Conservation (phyloP, 2,329 filamentous ascomycete species). For the Beauveria sp. region DNA sequence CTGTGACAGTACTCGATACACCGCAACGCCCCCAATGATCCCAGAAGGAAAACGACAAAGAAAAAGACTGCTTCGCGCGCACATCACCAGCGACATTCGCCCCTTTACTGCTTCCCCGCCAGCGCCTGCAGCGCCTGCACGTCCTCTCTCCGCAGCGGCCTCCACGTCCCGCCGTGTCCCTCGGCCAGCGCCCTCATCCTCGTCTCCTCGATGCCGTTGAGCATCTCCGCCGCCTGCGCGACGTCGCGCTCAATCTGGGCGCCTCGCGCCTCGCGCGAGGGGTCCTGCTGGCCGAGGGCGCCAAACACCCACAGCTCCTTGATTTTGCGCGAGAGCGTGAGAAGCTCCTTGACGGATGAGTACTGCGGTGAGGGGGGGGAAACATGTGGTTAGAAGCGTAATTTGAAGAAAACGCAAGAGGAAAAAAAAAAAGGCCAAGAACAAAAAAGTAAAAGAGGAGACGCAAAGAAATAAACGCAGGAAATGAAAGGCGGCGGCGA, state of each 20-base stretch:
- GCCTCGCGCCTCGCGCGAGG: slow-evolving; percentile 27
- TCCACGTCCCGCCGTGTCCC: slow-evolving; percentile 30
- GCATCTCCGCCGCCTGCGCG: slow-evolving; percentile 25
- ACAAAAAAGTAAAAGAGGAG: background rate
- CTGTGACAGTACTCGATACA: background rate
- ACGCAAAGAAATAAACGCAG: background rate
- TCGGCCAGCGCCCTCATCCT: slow-evolving; percentile 28
- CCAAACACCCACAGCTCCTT: slow-evolving; percentile 41
- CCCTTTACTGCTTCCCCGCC: background rate
- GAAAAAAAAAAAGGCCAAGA: background rate
- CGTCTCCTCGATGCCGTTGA: slow-evolving; percentile 27
- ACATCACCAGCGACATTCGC: background rate
- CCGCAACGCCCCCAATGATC: background rate
- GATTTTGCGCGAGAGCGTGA: slow-evolving; percentile 35
- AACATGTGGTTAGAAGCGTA: accelerated
- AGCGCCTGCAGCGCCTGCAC: background rate
- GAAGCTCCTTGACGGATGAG: slow-evolving; percentile 37
- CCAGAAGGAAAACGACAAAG: background rate
- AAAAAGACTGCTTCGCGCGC: too few species aligned
- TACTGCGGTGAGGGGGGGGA: slow-evolving; percentile 21
- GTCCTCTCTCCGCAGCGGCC: slow-evolving; percentile 19
- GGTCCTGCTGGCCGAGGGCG: slow-evolving; percentile 31
- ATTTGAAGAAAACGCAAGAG: background rate
- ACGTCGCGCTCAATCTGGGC: slow-evolving; percentile 30
- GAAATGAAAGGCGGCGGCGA: too few species aligned